Percentiles rank a stretch among this genome's conserved stretches.
Conservation (phyloP, 345 rosid species). For the Hibiscus tridactylites region DNA sequence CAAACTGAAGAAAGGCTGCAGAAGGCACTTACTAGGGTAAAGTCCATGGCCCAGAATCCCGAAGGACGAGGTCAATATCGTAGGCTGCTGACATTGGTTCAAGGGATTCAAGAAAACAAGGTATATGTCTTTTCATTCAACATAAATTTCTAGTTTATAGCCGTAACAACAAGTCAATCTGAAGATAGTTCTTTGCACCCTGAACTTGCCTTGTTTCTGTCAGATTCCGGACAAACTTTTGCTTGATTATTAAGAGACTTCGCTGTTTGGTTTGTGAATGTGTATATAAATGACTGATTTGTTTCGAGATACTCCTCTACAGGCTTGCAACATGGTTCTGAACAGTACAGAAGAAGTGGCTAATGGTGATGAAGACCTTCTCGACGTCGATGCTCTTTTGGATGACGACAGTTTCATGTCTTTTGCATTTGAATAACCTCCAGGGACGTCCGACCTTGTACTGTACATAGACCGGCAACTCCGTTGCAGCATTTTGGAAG, state of each 20-base stretch:
- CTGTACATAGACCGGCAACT: slow-evolving; percentile 18
- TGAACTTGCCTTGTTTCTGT: not conserved
- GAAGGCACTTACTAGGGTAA: slow-evolving; percentile 81
- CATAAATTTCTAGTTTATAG: not conserved
- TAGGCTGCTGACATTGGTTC: slow-evolving; percentile 59
- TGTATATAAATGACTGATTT: not conserved
- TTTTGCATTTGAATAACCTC: slow-evolving; percentile 43
- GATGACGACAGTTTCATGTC: slow-evolving; percentile 70
- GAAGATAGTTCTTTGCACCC: not conserved
- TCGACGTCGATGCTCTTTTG: slow-evolving; percentile 54
- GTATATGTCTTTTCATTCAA: not conserved
- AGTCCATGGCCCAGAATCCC: slow-evolving; percentile 84
- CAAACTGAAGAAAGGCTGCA: slow-evolving; percentile 81
- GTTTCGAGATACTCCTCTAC: not conserved
- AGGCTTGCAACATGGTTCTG: slow-evolving; percentile 34
- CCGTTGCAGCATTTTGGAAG: slow-evolving; percentile 8
- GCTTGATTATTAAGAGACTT: not conserved
- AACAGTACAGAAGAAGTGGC: slow-evolving; percentile 26
- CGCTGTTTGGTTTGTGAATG: not conserved
- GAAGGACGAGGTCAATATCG: slow-evolving; percentile 88
- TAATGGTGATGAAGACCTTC: slow-evolving; percentile 35
- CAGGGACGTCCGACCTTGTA: slow-evolving; percentile 9
- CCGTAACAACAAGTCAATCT: no score
- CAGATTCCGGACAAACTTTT: not conserved
- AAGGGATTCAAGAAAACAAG: slow-evolving; percentile 46